Evolutionary conservation across 495 filamentous ascomycete genomes (phyloP), one percentile per base, ranked within the genome.

Genomic region (Penicillium malachiteum): DNA sequence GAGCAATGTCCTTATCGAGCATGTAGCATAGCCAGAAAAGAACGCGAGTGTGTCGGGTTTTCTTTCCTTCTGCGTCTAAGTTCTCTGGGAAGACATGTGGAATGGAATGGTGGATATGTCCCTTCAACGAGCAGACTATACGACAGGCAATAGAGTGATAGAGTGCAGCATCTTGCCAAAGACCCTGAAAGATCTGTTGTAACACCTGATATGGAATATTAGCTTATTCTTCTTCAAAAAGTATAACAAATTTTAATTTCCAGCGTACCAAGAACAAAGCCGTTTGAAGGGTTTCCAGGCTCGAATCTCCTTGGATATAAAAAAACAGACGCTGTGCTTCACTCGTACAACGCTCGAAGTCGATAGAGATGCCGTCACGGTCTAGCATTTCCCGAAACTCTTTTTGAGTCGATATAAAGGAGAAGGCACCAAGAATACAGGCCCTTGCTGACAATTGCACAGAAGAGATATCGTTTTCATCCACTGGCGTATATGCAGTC

Each of bases 21-120:
- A 59, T 53, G 51, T 67, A 73, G 50, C 54, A 67, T 37, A 69
- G 21, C 69, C 71, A 73, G 48, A 73, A 73, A 0, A 72, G 55
- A 6, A 16, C 58, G 18, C 67, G 60, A 32, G 52, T 50, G 26
- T 70, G 69, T 1, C 32, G 12, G 5, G 26, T 46, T 34, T 60
- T 35, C 34, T 31, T 43, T 3, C n/a, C 40, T 45, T 46, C 48
- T 39, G 13, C 18, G 6, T 9, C 21, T 4, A 26, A 26, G 21
- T 26, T 26, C 21, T 26, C 21, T 26, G 21, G 21, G 21, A 26
- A 10, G 14, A 43, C 7, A 17, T 9, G 9, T 32, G 11, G 11
- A 10, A 2, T 13, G 37, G 4, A 42, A n/a, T 35, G 33, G 32
- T 39, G 30, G 10, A 54, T 32, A 35, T 57, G 57, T 5, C 61